Base-by-base conservation (phyloP, 1,139 yeast species). In the Taphrina sp. region DNA sequence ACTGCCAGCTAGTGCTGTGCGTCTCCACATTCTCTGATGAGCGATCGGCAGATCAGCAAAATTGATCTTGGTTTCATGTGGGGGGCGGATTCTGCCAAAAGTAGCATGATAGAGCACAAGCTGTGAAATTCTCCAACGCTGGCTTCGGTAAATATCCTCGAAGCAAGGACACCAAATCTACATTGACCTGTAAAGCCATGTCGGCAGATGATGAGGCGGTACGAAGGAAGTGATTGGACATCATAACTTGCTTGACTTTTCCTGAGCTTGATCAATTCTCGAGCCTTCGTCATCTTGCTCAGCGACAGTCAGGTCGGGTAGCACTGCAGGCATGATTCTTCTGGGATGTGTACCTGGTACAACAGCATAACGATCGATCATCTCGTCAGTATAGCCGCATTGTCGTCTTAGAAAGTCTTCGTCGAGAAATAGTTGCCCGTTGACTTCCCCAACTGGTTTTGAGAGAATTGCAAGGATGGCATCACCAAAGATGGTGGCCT, bases 211-310 rank as follows among this genome's bases (percentile, higher is more conserved):
- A n/a, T n/a, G n/a, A n/a, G n/a, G n/a, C n/a, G n/a, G n/a, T n/a
- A n/a, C n/a, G n/a, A n/a, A n/a, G n/a, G n/a, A n/a, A n/a, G n/a
- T n/a, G n/a, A n/a, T n/a, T n/a, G n/a, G n/a, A n/a, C n/a, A n/a
- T n/a, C n/a, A 26, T 12, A 26, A 12, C 31, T 26, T 26, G 31
- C 33, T 39, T 39, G 33, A 33, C 44, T 14, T 23, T 39, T 19
- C 20, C 36, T 39, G 10, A 19, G 24, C 5, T 14, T 42, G 8
- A 20, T 47, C 52, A 7, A 38, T 22, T 2, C 52, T n/a, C 14
- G 36, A 36, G 8, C 52, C 52, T 17, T 47, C 52, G 17, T 47
- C 52, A 16, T 47, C 52, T 5, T 47, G 52, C 29, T 47, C 44
- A 14, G 44, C 44, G 12, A 47, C 52, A 3, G 24, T 8, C 36